Evolutionary conservation across 768 basidiomycete species (phyloP).

Genomic region (Multifurca ochricompacta): DNA sequence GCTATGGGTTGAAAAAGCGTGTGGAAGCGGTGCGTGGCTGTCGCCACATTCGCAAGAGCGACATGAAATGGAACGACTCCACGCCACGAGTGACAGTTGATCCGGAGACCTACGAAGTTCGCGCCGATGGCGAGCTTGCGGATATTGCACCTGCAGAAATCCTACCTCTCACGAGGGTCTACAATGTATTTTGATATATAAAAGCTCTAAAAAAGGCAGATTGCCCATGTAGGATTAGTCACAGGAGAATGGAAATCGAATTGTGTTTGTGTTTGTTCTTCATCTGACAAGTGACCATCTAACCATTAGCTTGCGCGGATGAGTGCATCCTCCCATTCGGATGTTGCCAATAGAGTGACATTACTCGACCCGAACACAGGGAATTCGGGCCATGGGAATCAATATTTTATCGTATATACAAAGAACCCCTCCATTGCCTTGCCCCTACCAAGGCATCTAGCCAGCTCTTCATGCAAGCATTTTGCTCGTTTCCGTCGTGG

Average conservation of each 20-base stretch:
- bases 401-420: too few species aligned
- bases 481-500: too few species aligned
- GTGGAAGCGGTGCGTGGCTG: constrained; percentile 72
- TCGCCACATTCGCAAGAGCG: constrained; percentile 66
- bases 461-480: too few species aligned
- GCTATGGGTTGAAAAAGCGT: constrained; percentile 65
- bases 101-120: constrained; percentile 85
- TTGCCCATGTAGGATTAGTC: background rate
- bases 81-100: constrained; percentile 85
- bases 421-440: too few species aligned
- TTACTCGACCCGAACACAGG: background rate
- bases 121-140: constrained; percentile 67
- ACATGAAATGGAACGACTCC: constrained; percentile 89
- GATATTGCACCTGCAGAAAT: constrained; percentile 68
- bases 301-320: too few species aligned
- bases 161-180: constrained; percentile 60
- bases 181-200: constrained; percentile 75
- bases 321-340: background rate
- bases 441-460: too few species aligned
- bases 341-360: background rate
- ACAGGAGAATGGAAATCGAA: background rate
- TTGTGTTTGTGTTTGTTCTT: too few species aligned
- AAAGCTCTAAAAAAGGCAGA: background rate
- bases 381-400: too few species aligned
- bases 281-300: too few species aligned